A percentile compares a stretch with the other conserved stretches of the same genome.
These are phyloP conservation scores for Acanthamoeba lenticulata DNA, from an alignment of 208 protist species.

Conservation along the genomic window DNA sequence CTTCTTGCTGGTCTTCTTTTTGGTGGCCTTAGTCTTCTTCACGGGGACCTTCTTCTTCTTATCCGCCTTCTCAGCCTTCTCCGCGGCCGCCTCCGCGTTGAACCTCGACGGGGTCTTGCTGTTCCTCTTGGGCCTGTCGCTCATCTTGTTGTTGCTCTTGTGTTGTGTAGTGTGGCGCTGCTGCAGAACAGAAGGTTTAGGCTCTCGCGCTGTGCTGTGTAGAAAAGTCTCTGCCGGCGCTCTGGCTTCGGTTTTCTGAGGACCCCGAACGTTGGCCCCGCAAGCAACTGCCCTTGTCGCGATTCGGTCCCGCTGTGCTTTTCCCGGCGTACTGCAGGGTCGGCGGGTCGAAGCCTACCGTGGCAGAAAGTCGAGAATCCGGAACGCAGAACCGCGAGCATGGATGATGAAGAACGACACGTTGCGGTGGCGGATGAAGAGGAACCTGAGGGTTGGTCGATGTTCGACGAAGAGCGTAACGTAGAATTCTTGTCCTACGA, in stretches of 20 bases:
- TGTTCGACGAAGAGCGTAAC: not conserved
- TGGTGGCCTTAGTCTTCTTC: not conserved
- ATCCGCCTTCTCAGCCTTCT: not conserved
- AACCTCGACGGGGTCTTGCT: not conserved
- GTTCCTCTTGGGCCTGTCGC: constrained; percentile 8
- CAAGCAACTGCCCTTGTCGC: not conserved
- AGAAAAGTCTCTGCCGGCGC: not conserved
- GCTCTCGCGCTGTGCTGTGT: not conserved
- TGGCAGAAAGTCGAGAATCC: too few species aligned
- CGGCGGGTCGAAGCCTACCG: not conserved
- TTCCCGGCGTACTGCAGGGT: not conserved
- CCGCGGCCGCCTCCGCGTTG: not conserved
- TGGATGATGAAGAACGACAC: too few species aligned
- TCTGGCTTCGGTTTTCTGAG: not conserved
- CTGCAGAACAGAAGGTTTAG: not conserved
- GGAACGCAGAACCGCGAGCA: too few species aligned
- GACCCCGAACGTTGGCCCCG: too few species aligned
- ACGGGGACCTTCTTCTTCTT: not conserved
- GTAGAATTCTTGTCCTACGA: not conserved
- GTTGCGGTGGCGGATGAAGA: not conserved
- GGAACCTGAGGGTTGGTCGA: not conserved
- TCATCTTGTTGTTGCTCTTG: not conserved
- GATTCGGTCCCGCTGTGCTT: constrained; percentile 8
- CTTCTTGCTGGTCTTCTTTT: not conserved
- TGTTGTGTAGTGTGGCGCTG: too few species aligned